Conservation (phyloP, 306 rosid genomes). For the Glycine tomentella region DNA sequence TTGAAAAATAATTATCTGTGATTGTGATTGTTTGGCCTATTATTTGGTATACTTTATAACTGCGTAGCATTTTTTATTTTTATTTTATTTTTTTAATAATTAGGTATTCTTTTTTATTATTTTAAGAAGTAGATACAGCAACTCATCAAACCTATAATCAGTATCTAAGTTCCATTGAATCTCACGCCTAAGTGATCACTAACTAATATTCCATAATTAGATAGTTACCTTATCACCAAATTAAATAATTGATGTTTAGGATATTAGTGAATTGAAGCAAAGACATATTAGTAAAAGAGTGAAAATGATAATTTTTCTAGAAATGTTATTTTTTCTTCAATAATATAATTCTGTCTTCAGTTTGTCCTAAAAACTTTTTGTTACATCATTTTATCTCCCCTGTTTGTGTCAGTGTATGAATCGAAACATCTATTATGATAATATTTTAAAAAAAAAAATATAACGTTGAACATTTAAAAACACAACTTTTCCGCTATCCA, state of each 20-base stretch:
- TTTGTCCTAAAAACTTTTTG: background rate
- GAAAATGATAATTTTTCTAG: background rate
- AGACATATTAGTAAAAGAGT: background rate
- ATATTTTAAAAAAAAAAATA: too few species aligned
- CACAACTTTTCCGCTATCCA: background rate
- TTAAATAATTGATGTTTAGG: background rate
- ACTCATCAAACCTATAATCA: background rate
- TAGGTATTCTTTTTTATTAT: background rate
- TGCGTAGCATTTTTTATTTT: background rate
- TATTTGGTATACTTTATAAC: background rate
- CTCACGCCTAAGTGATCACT: background rate
- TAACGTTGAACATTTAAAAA: background rate
- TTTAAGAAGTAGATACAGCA: constrained; percentile 6
- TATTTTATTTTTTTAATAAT: too few species aligned
- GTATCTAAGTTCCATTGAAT: constrained; percentile 12
- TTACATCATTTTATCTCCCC: background rate
- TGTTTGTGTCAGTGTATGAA: background rate
- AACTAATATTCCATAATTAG: constrained; percentile 10
- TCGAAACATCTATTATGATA: background rate
- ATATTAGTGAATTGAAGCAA: background rate
- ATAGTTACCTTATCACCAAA: constrained; percentile 8
- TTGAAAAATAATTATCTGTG: too few species aligned
- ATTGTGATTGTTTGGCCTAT: too few species aligned
- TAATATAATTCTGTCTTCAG: background rate
- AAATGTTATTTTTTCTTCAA: background rate